Base-by-base conservation (phyloP, 768 basidiomycete genomes). In the Phylloporus sp. region DNA sequence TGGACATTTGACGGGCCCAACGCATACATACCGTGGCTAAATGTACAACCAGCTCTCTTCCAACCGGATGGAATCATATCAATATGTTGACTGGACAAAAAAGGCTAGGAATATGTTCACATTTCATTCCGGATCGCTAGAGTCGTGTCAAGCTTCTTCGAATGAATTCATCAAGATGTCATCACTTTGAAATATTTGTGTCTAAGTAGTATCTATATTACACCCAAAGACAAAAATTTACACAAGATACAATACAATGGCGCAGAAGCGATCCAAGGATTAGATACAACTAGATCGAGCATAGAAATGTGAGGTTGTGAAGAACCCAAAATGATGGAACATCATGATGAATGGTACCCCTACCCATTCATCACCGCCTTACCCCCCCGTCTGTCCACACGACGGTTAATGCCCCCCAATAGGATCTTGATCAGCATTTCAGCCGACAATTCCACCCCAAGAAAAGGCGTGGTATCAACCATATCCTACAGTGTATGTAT, bases 401-500 rank as follows among this genome's bases (percentile, higher is more conserved):
- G 67, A 4, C 83, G 74, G 61, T 85, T 84, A 48, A 88, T 80
- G 1, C 84, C 86, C 27, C 85, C 85, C 20, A 86, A 66, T 10
- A 87, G 70, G 31, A 82, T 78, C 66, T 88, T 88, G 49, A 80
- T 74, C 52, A 88, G 63, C 52, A 74, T 64, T 18, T 77, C 75
- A 1, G 75, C 73, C 34, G 63, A 75, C 53, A 86, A 56, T 26
- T 70, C 48, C 7, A 74, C 67, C 11, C 70, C 75, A 6, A 66
- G 62, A 56, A 76, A 85, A 5, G 78, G 78, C 0, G 82, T 84
- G 3, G 84, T 86, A 59, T 88, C 86, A 1, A 88, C 84, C 22
- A 88, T 88, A 59, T 88, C 86, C 74, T 83, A 28, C n/a, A n/a
- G n/a, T n/a, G 15, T 2, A n/a, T 5, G 51, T 46, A 29, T 13